These are phyloP conservation scores for Platanthera guangdongensis DNA, from an alignment of 106 monocot species.

Conservation along the genomic window DNA sequence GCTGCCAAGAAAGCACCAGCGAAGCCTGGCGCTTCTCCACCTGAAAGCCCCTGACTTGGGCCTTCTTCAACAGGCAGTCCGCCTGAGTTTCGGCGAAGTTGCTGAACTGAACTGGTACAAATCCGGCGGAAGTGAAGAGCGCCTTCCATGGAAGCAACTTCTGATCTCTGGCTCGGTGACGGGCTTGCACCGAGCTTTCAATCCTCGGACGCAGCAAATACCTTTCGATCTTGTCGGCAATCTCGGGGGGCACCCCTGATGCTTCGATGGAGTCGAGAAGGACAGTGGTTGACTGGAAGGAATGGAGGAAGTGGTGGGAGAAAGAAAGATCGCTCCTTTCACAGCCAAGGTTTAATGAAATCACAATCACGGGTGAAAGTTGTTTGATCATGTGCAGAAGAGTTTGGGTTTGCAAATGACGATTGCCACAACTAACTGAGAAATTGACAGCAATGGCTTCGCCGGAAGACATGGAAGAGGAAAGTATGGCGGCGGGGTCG, in stretches of 20 bases:
- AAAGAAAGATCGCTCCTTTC: conserved; percentile 65
- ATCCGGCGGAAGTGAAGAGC: conserved; percentile 48
- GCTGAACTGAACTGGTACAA: conserved; percentile 58
- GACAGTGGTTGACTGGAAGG: conserved; percentile 42
- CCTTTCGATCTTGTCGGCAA: conserved; percentile 56
- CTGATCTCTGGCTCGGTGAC: conserved; percentile 15
- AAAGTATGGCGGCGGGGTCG: conserved; percentile 33
- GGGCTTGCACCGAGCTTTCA: conserved; percentile 39
- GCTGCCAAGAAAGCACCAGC: conserved; percentile 12
- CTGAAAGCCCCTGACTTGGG: conserved; percentile 70
- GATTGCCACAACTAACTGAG: conserved; percentile 27
- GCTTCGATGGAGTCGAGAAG: conserved; percentile 91
- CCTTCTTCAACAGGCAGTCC: conserved; percentile 77
- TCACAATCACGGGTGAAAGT: conserved; percentile 61
- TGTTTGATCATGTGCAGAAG: conserved; percentile 67
- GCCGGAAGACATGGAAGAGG: conserved; percentile 5
- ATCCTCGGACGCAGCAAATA: conserved; percentile 71
- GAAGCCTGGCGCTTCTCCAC: too few species aligned
- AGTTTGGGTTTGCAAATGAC: conserved; percentile 16
- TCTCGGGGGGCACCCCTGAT: conserved; percentile 40
- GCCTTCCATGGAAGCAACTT: conserved; percentile 54
- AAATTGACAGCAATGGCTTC: conserved; percentile 79
- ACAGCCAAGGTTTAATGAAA: conserved; percentile 59
- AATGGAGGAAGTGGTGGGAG: conserved; percentile 53
- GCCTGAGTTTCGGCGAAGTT: conserved; percentile 84